Base-by-base conservation (phyloP, 805 yeast genomes). In the Zygoascus tannicola region DNA sequence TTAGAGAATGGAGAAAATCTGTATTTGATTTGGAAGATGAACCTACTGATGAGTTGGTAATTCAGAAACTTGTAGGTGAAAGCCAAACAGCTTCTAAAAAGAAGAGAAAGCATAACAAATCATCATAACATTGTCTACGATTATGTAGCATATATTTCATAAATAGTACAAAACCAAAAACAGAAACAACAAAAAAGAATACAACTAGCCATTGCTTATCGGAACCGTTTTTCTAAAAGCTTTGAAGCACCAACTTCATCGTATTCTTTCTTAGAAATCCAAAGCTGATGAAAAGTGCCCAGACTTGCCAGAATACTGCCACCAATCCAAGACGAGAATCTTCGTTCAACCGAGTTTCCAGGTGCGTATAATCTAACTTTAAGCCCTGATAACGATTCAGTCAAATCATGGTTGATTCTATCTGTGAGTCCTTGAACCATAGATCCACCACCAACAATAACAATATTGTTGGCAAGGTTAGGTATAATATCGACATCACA, bases 231-330 rank as follows among this genome's bases (percentile, higher is more conserved):
- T 44, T 76, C 75, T 45, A 85, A 72, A 45, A 88, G 70, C 59
- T 86, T 76, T 44, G 85, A 92, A 10, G 79, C 78, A 4, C 97
- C 97, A 21, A 79, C 85, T 62, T 88, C 96, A 49, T 85, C 86
- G 55, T 81, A 84, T 62, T 88, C 97, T 51, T 75, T 76, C 56
- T 78, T 80, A 35, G 88, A 82, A 2, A 88, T 95, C 96, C 96
- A 88, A 65, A 92, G 84, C 63, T 88, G 97, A 62, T 88, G 97
- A 71, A 88, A 88, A 2, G 95, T 85, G 28, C 97, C 97, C 54
- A 88, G 70, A 42, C 92, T 80, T 4, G 94, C 78, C 44, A 88
- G 67, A 32, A 88, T 87, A 51, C 90, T 80, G 5, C 95, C 96
- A 37, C 97, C 97, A 40, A 88, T 74, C 95, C 96, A 88, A 5